Conservation (phyloP, 2,329 filamentous ascomycete species). For the Sclerotinia spermophila region DNA sequence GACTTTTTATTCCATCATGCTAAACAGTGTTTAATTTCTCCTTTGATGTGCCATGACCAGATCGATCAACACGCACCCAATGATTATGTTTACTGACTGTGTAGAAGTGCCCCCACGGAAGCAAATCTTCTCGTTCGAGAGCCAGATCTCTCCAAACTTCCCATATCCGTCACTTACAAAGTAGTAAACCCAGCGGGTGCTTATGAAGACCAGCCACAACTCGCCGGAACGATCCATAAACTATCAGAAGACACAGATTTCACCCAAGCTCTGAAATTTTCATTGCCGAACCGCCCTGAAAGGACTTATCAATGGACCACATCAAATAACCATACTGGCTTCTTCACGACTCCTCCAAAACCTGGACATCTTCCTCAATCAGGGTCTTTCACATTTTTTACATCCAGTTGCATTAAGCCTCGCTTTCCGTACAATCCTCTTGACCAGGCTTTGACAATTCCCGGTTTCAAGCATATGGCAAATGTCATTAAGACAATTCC, state of each 20-base stretch:
- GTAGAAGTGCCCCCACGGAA: conserved; percentile 59
- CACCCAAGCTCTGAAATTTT: conserved; percentile 67
- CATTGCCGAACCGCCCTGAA: conserved; percentile 61
- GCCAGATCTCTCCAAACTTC: conserved; percentile 70
- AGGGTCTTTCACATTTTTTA: conserved; percentile 82
- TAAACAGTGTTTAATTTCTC: neutral
- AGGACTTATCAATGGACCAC: conserved; percentile 78
- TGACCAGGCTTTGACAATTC: conserved; percentile 78
- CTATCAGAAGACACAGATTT: conserved; percentile 79
- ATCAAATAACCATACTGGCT: conserved; percentile 82
- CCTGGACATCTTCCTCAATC: conserved; percentile 41
- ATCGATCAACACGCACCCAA: too few species aligned
- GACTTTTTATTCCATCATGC: neutral
- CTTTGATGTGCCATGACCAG: neutral
- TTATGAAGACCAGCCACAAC: conserved; percentile 62
- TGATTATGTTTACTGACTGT: neutral
- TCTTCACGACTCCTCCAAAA: conserved; percentile 73
- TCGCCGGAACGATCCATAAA: conserved; percentile 59
- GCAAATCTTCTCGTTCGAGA: conserved; percentile 84
- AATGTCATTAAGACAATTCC: conserved; percentile 64
- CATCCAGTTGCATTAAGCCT: conserved; percentile 88
- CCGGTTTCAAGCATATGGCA: conserved; percentile 74
- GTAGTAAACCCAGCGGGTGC: conserved; percentile 49
- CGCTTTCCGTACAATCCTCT: conserved; percentile 84
- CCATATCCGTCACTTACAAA: conserved; percentile 67